phyloP scores from a whole-genome alignment of 192 early-diverging fungal genomes.

The Dissophora globulifera region DNA sequence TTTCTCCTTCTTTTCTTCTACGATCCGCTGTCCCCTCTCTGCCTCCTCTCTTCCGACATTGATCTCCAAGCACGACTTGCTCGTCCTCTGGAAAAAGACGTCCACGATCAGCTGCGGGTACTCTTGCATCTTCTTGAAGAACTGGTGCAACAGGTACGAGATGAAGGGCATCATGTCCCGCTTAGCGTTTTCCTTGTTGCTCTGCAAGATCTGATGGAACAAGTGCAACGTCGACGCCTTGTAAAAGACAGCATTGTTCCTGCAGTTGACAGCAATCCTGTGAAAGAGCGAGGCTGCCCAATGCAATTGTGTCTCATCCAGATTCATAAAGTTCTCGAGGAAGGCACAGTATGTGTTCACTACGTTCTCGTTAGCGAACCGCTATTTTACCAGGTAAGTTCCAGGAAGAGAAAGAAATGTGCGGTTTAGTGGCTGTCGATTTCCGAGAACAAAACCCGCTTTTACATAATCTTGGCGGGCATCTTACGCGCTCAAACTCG shows the following conservation, averaged over 20 bases:
- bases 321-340: constrained; percentile 61
- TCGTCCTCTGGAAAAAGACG: constrained; percentile 62
- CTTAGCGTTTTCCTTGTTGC: constrained; percentile 1
- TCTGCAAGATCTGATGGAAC: constrained; percentile 68
- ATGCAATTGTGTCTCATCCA: constrained; percentile 64
- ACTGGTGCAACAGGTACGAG: constrained; percentile 59
- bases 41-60: constrained; percentile 26
- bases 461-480: no score
- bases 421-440: no score
- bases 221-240: constrained; percentile 72
- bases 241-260: constrained; percentile 66
- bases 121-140: constrained; percentile 63
- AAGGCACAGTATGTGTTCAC: constrained; percentile 65
- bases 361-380: constrained; percentile 64
- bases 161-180: constrained; percentile 67
- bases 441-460: no score
- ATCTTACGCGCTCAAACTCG: constrained; percentile 61
- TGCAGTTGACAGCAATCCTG: constrained; percentile 70
- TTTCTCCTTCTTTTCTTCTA: constrained; percentile 36
- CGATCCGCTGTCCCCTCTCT: neutral
- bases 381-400: no score
- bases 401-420: constrained; percentile 14
- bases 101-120: constrained; percentile 71
- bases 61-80: constrained; percentile 46
- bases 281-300: constrained; percentile 71